Base-by-base conservation (phyloP, 2,329 filamentous ascomycete species). In the Colletotrichum liriopes region DNA sequence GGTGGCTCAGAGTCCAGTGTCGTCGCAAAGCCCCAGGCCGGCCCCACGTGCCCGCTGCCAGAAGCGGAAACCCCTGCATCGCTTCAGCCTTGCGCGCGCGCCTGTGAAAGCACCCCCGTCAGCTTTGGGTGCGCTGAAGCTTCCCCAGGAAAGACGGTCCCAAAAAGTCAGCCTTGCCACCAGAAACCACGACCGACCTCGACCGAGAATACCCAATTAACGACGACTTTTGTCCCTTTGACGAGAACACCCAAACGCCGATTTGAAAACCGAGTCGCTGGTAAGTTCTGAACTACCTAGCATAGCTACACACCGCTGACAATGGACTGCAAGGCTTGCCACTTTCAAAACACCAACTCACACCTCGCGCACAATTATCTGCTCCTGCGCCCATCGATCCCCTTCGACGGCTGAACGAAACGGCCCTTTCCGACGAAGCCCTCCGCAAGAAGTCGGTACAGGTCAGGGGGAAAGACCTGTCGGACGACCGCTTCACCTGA, bases 81-180 rank as follows among this genome's bases (percentile, higher is more conserved):
- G 61, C 49, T 59, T 73, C 71, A 73, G 71, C 71, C 71, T 73
- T 68, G 71, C 71, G 63, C 51, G 58, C 51, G 45, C 41, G 49
- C 35, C 65, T 61, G 61, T 64, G 67, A 45, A 26, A 65, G 47
- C 49, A 73, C 66, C 59, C 29, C 29, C 47, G 45, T 52, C 47
- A 63, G 47, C 60, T 51, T 23, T 18, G 16, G 45, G 35, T 23
- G 47, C 23, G 55, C 67, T 56, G 49, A 41, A 71, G 61, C 61
- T 66, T 66, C 67, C 41, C 52, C 26, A 51, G 41, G 43, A 39
- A 55, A 58, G 41, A 37, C 43, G 37, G 55, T 47, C 51, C 63
- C 37, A 51, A 70, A 71, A 37, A 52, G 35, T 73, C 71, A 73
- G 71, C 67, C 71, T 73, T 58, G 71, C 67, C 71, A 71, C 47